Evolutionary conservation across 106 monocot species (phyloP), one percentile per base, ranked within the genome.

Genomic region (Hemerocallis citrina): DNA sequence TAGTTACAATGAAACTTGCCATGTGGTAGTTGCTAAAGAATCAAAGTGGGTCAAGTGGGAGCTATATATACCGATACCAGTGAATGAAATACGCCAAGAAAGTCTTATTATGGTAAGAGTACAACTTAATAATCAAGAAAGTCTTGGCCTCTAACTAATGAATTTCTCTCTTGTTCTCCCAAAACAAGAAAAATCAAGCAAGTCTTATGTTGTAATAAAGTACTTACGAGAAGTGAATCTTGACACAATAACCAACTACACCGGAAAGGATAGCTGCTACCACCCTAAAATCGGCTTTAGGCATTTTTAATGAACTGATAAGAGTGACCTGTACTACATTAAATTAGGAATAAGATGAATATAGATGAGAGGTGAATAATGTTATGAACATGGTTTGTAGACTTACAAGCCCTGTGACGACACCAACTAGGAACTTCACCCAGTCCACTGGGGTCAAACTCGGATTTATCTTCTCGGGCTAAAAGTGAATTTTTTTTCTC

Each of bases 401-500:
- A 77, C 83, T 81, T 86, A 81, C 95, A 63, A 95, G 78, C 8
- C 95, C 89, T 63, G 86, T 21, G 1, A 74, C 81, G 52, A 67
- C 86, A 34, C 86, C 76, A 49, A 83, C 45, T 15, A 95, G 66
- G 59, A 89, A 86, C 58, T 86, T 89, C 68, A 86, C 74, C 89
- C 95, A 90, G 37, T 95, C 95, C 89, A 89, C 90, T 23, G 95
- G 86, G 7, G 94, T 89, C 48, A 89, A 82, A 69, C 80, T 89
- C 51, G 94, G 94, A 43, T 84, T 95, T 35, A 76, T 89, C 78
- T 86, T 95, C 67, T 95, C 94, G 55, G 94, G 94, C 94, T 95
- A 72, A 59, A 64, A 77, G n/a, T n/a, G 52, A 65, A 62, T 20
- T 34, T 9, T 11, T 21, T 16, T 35, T 20, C 29, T 41, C 19